phyloP scores from a whole-genome alignment of 768 basidiomycete genomes.

The Suillus variegatus region DNA sequence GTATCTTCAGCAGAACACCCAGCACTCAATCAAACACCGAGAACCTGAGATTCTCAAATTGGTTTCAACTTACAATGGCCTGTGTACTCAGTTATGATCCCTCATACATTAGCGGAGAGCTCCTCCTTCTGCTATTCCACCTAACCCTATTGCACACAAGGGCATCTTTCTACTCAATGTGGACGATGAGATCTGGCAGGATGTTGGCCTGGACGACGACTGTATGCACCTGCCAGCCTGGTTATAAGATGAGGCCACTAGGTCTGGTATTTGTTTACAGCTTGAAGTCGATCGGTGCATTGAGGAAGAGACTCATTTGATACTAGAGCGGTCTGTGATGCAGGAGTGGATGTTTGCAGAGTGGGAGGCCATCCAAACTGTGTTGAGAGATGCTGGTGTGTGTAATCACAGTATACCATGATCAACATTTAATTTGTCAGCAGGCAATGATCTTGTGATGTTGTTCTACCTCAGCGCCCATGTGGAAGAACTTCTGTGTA shows the following conservation, averaged over 20 bases:
- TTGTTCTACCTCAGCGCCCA: background rate
- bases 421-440: background rate
- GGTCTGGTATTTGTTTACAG: background rate
- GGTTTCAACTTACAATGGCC: slow-evolving; percentile 27
- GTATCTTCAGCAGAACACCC: slow-evolving; percentile 25
- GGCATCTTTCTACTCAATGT: background rate
- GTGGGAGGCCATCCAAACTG: background rate
- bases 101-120: slow-evolving; percentile 20
- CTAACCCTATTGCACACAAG: slow-evolving; percentile 15
- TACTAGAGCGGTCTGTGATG: background rate
- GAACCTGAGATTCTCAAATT: slow-evolving; percentile 27
- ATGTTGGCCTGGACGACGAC: background rate
- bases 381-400: background rate
- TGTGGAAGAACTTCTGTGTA: background rate
- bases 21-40: slow-evolving; percentile 21
- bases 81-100: slow-evolving; percentile 19
- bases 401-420: slow-evolving; percentile 6
- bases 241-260: background rate
- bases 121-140: slow-evolving; percentile 22
- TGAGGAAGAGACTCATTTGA: background rate
- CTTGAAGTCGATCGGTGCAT: background rate
- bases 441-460: background rate
- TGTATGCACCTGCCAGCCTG: background rate
- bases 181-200: background rate
- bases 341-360: background rate